These are phyloP conservation scores for Leccinum fibrillosum DNA, from an alignment of 768 basidiomycete genomes.

Conservation along the genomic window DNA sequence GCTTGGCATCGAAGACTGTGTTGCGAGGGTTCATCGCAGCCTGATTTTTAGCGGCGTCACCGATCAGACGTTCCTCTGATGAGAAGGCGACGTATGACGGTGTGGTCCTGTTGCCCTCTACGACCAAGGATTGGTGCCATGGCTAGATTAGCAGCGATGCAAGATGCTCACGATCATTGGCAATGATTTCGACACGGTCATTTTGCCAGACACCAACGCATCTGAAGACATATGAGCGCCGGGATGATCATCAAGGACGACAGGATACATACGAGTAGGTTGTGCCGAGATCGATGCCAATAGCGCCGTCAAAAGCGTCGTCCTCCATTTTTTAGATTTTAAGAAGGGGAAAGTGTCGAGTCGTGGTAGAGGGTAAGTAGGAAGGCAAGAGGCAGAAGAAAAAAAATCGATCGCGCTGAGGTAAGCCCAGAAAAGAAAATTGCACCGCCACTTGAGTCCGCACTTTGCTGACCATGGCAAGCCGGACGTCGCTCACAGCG, in stretches of 20 bases:
- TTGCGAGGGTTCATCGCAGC: slow-evolving; percentile 99
- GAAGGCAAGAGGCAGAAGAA: slow-evolving; percentile 19
- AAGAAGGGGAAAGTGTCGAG: slow-evolving; percentile 27
- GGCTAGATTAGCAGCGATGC: not conserved
- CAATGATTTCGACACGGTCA: slow-evolving; percentile 99
- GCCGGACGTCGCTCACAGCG: slow-evolving; percentile 21
- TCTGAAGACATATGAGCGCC: slow-evolving; percentile 40
- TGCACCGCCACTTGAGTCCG: slow-evolving; percentile 29
- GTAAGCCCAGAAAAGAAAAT: slow-evolving; percentile 42
- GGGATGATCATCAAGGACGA: slow-evolving; percentile 15
- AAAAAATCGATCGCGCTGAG: slow-evolving; percentile 48
- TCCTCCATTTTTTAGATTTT: slow-evolving; percentile 73
- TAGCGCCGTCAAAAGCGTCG: slow-evolving; percentile 84
- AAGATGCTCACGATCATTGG: slow-evolving; percentile 79
- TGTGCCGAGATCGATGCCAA: slow-evolving; percentile 96
- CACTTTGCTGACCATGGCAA: slow-evolving; percentile 24
- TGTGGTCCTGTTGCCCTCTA: slow-evolving; percentile 98
- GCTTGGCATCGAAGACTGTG: slow-evolving; percentile 99
- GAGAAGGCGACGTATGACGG: slow-evolving; percentile 99
- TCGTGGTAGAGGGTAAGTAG: slow-evolving; percentile 33
- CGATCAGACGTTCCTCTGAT: slow-evolving; percentile 92
- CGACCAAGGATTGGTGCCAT: slow-evolving; percentile 2
- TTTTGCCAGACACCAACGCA: slow-evolving; percentile 99
- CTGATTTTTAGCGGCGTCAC: slow-evolving; percentile 98
- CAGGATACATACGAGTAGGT: slow-evolving; percentile 79